Evolutionary conservation across 2,329 filamentous ascomycete genomes (phyloP), one percentile per base, ranked within the genome.

Genomic region (Trichoderma sp.): DNA sequence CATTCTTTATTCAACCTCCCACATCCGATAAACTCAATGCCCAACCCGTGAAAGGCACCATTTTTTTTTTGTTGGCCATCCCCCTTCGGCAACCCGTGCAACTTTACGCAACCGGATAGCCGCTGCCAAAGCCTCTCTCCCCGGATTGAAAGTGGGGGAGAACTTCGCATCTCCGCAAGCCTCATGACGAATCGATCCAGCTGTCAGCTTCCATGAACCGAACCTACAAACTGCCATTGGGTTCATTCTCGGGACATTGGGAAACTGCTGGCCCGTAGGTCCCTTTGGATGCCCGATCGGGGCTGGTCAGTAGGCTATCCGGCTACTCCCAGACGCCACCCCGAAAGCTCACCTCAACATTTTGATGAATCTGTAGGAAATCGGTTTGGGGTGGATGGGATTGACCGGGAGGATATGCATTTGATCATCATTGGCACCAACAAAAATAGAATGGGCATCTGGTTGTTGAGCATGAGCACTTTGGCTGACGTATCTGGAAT

Each of bases 221-320:
- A n/a, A n/a, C 24, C 30, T 67, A 24, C 15, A 34, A 12, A 36
- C 15, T 43, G 53, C 12, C 32, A 43, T 56, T 21, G 32, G 34
- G n/a, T 67, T 26, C 51, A 30, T 28, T 57, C 30, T 39, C 47
- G 47, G 47, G n/a, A 57, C 14, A 11, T 56, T 66, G 63, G 32
- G 21, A n/a, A 8, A 26, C 47, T 67, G 15, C 30, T 24, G n/a
- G 63, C 30, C 63, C 30, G 47, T 36, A 26, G 63, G 15, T 32
- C 34, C 28, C 30, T n/a, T n/a, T n/a, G 14, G 18, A n/a, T 53
- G 24, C 51, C 47, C 21, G 18, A 34, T 67, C 24, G 32, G 64
- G 64, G 24, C 53, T 47, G 34, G 66, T 32, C n/a, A 26, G 39
- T 71, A 71, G 70, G 63, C 70, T 71, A 71, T 68, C 63, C 70